Conservation (phyloP, 257 asterid genomes). For the Cynanchum wilfordii region DNA sequence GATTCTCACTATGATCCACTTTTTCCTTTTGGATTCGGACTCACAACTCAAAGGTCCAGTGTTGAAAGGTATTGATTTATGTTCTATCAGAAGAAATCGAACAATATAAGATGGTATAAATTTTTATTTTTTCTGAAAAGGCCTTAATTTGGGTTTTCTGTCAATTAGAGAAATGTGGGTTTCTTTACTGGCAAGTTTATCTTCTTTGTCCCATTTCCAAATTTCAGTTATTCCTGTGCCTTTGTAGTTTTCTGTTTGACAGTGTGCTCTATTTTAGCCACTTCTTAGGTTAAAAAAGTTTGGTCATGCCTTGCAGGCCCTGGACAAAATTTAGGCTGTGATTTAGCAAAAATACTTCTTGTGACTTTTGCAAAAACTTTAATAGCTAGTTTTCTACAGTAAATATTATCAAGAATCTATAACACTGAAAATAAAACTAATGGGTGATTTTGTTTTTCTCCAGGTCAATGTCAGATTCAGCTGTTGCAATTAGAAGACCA, state of each 20-base stretch:
- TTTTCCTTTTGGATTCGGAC: slow-evolving; percentile 66
- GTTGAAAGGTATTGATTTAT: slow-evolving; percentile 41
- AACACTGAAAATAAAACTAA: background rate
- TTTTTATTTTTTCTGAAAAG: too few relatives aligned
- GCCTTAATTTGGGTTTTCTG: background rate
- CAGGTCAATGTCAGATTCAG: slow-evolving; percentile 44
- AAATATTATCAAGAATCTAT: background rate
- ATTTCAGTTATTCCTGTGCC: background rate
- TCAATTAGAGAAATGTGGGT: background rate
- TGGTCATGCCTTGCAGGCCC: background rate
- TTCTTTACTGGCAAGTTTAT: background rate
- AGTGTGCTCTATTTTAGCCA: background rate
- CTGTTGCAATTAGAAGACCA: slow-evolving; percentile 33
- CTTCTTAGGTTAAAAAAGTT: background rate
- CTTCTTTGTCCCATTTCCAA: background rate
- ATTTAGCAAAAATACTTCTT: background rate
- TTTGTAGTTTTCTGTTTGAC: background rate
- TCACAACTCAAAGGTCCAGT: slow-evolving; percentile 36
- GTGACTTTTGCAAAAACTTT: background rate
- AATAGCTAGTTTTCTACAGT: background rate
- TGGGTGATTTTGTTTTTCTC: background rate
- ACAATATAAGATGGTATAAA: background rate
- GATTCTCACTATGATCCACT: slow-evolving; percentile 75
- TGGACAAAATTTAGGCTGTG: too few relatives aligned
- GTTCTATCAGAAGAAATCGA: background rate